Evolutionary conservation across 2,329 filamentous ascomycete genomes (phyloP).

Genomic region (Malbranchea zuffiana): DNA sequence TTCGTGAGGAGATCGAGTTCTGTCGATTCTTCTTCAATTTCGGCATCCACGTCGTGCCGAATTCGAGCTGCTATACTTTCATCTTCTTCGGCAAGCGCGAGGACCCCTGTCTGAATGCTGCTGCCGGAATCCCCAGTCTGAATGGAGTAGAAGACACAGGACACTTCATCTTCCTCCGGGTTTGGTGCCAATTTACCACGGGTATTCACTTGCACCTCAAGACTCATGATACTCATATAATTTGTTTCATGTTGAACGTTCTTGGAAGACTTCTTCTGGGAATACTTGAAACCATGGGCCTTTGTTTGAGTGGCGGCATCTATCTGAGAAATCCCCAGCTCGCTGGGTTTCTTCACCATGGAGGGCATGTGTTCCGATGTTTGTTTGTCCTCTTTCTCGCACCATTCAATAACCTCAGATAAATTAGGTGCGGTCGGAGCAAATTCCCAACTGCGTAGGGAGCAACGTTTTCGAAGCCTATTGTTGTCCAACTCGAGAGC

Average conservation of each 20-base stretch:
- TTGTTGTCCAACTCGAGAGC: conserved; percentile 44
- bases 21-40: conserved; percentile 62
- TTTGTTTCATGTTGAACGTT: conserved; percentile 74
- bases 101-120: conserved; percentile 54
- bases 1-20: conserved; percentile 77
- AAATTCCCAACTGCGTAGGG: conserved; percentile 65
- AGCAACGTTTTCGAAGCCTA: conserved; percentile 47
- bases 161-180: conserved; percentile 78
- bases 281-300: conserved; percentile 74
- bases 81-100: conserved; percentile 55
- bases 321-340: conserved; percentile 60
- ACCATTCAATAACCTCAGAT: conserved; percentile 60
- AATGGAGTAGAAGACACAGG: conserved; percentile 82
- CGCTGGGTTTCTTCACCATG: conserved; percentile 1
- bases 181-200: conserved; percentile 72
- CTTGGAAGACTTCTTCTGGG: conserved; percentile 61
- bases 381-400: conserved; percentile 34
- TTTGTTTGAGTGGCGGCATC: conserved; percentile 77
- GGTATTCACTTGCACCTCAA: conserved; percentile 87
- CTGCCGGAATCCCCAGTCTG: conserved; percentile 57
- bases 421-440: conserved; percentile 58
- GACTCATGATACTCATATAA: conserved; percentile 93
- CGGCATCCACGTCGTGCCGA: conserved; percentile 48
- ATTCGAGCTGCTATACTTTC: conserved; percentile 51
- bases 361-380: conserved; percentile 6